These are phyloP conservation scores for Penicillium psychrosexuale DNA, from an alignment of 2,329 filamentous ascomycete species.

Conservation along the genomic window DNA sequence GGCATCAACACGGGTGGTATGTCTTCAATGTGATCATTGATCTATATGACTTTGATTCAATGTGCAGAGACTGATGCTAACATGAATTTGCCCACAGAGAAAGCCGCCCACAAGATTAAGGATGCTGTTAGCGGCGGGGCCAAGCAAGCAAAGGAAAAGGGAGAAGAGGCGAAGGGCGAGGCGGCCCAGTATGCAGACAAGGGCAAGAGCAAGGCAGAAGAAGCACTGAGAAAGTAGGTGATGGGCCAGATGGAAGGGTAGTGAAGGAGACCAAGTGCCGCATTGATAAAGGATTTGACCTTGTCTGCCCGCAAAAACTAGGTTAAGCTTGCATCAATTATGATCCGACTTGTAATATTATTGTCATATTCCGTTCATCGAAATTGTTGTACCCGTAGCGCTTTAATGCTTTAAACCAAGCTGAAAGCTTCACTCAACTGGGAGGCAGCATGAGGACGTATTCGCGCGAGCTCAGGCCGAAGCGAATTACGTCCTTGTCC, in stretches of 20 bases:
- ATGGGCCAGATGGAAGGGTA: slow-evolving; percentile 27
- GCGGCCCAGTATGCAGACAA: slow-evolving; percentile 28
- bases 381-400: background rate
- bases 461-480: slow-evolving; percentile 84
- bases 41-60: background rate
- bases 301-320: background rate
- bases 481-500: slow-evolving; percentile 83
- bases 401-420: background rate
- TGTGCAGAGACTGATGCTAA: background rate
- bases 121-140: slow-evolving; percentile 41
- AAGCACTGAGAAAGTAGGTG: slow-evolving; percentile 24
- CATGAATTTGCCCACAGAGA: slow-evolving; percentile 40
- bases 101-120: slow-evolving; percentile 48
- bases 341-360: slow-evolving; percentile 6
- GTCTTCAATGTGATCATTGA: slow-evolving; percentile 24
- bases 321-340: background rate
- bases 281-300: background rate
- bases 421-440: slow-evolving; percentile 7
- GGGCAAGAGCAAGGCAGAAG: slow-evolving; percentile 37
- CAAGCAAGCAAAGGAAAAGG: slow-evolving; percentile 48
- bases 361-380: background rate
- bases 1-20: slow-evolving; percentile 62
- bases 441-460: slow-evolving; percentile 87
- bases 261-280: slow-evolving; percentile 24
- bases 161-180: slow-evolving; percentile 31